A percentile compares a stretch with the other conserved stretches of the same genome.
Evolutionary conservation across 768 basidiomycete species (phyloP).

Genomic region (Phanerochaete sordida): DNA sequence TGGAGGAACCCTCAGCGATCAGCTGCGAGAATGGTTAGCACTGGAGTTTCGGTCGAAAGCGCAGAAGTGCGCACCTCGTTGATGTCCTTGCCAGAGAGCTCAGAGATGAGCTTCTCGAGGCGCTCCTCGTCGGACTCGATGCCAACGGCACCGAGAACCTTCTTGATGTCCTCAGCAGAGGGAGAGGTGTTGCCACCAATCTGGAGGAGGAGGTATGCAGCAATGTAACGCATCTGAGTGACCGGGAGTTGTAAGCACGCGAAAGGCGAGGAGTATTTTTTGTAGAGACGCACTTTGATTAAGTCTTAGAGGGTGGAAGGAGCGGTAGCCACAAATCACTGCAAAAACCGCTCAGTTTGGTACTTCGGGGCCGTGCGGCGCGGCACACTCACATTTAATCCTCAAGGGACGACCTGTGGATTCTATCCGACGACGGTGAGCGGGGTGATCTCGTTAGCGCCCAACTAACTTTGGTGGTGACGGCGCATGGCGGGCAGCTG

Average conservation of each 20-base stretch:
- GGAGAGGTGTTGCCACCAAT: constrained; percentile 90
- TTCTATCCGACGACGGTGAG: constrained; percentile 69
- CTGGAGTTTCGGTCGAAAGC: too few relatives aligned
- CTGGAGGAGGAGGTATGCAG: constrained; percentile 96
- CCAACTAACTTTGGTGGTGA: constrained; percentile 4
- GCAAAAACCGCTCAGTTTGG: not conserved
- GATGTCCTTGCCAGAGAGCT: constrained; percentile 89
- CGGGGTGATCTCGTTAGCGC: constrained; percentile 18
- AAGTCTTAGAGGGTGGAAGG: constrained; percentile 28
- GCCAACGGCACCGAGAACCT: constrained; percentile 80
- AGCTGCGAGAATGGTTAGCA: too few relatives aligned
- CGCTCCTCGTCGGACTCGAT: constrained; percentile 85
- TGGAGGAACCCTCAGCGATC: constrained; percentile 89
- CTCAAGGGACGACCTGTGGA: constrained; percentile 89
- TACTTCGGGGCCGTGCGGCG: not conserved
- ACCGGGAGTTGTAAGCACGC: not conserved
- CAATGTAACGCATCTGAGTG: constrained; percentile 82
- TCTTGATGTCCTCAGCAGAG: constrained; percentile 82
- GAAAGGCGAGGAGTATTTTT: not conserved
- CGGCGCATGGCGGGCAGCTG: constrained; percentile 35
- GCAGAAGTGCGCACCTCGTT: constrained; percentile 50
- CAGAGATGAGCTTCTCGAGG: constrained; percentile 78
- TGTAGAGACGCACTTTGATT: constrained; percentile 39
- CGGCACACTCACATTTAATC: constrained; percentile 69
- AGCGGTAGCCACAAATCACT: constrained; percentile 94